Conservation (phyloP, 1,284 basidiomycete genomes). For the Phellinidium pouzarii region DNA sequence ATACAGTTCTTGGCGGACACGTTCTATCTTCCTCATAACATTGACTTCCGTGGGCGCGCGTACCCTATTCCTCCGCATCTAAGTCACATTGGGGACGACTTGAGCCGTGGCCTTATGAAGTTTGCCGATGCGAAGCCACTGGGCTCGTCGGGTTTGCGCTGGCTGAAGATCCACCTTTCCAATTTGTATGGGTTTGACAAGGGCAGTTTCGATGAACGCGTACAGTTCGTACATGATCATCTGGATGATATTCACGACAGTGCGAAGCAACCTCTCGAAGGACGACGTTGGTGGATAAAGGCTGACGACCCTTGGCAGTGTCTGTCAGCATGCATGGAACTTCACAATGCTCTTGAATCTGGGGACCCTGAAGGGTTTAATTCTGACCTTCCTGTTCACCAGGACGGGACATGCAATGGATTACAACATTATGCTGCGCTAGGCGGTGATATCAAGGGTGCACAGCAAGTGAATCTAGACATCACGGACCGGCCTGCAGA, state of each 20-base stretch:
- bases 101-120: conserved; percentile 82
- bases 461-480: conserved; percentile 88
- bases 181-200: conserved; percentile 96
- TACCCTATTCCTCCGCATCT: conserved; percentile 97
- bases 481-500: conserved; percentile 87
- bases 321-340: conserved; percentile 87
- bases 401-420: conserved; percentile 98
- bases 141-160: conserved; percentile 70
- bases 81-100: conserved; percentile 94
- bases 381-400: conserved; percentile 87
- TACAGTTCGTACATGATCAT: conserved; percentile 68
- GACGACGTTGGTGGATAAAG: conserved; percentile 80
- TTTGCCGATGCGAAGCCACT: conserved; percentile 82
- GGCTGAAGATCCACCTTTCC: conserved; percentile 90
- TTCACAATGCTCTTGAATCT: conserved; percentile 72
- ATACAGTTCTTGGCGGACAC: conserved; percentile 81
- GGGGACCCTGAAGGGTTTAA: conserved; percentile 66
- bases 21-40: conserved; percentile 94
- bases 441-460: conserved; percentile 87
- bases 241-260: conserved; percentile 79
- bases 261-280: conserved; percentile 79
- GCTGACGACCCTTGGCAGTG: conserved; percentile 99
- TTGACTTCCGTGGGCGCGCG: conserved; percentile 96
- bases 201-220: conserved; percentile 89
- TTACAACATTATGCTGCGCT: conserved; percentile 98